phyloP scores from a whole-genome alignment of 2,329 filamentous ascomycete species.

The Fusarium camptoceras region DNA sequence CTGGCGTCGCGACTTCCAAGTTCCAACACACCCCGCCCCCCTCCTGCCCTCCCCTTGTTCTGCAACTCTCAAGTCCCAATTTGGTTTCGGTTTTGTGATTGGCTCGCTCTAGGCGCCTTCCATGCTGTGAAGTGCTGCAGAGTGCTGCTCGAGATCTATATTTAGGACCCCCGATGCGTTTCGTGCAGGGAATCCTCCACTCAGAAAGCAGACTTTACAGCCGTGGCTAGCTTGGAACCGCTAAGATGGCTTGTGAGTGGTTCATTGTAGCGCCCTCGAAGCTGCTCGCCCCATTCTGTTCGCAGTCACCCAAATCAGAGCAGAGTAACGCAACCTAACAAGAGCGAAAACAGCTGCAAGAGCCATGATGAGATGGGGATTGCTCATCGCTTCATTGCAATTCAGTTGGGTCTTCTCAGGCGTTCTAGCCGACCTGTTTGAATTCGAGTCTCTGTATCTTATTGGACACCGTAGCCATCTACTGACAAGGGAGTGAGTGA shows the following conservation, averaged over 20 bases:
- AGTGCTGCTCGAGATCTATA: conserved; percentile 46
- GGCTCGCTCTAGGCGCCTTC: conserved; percentile 49
- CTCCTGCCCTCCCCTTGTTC: conserved; percentile 14
- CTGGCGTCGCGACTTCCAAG: conserved; percentile 17
- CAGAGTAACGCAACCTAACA: not conserved
- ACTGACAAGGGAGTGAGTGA: conserved; percentile 25
- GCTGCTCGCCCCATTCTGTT: conserved; percentile 26
- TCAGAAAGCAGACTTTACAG: conserved; percentile 35
- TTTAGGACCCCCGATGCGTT: conserved; percentile 49
- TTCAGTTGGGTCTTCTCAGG: conserved; percentile 15
- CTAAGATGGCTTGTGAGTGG: conserved; percentile 39
- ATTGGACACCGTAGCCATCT: conserved; percentile 33
- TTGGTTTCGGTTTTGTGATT: conserved; percentile 45
- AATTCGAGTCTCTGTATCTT: conserved; percentile 2
- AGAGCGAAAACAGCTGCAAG: conserved; percentile 13
- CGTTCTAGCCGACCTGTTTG: conserved; percentile 17
- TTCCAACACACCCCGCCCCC: conserved; percentile 4
- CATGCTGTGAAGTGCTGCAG: conserved; percentile 39
- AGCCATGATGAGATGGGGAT: conserved; percentile 7
- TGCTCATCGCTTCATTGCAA: conserved; percentile 2
- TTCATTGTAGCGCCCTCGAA: conserved; percentile 37
- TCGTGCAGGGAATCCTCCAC: conserved; percentile 43
- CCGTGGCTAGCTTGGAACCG: conserved; percentile 39
- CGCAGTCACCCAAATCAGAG: conserved; percentile 15
- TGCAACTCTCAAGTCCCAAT: conserved; percentile 44